Evolutionary conservation across 192 early-diverging fungal genomes (phyloP).

Genomic region (Podila clonocystis): DNA sequence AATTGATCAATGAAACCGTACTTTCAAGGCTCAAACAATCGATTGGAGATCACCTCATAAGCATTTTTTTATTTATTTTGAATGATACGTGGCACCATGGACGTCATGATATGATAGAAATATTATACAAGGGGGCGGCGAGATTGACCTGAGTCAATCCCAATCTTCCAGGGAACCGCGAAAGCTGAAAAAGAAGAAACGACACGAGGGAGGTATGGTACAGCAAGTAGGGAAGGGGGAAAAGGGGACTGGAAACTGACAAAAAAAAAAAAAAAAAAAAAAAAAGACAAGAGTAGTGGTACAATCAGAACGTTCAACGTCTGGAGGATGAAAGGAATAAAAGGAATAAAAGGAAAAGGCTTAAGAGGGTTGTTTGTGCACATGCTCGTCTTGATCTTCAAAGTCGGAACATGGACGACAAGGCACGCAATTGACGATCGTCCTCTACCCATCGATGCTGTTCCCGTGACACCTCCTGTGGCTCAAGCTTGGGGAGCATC

Average conservation of each 20-base stretch:
- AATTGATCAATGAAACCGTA: too few species aligned
- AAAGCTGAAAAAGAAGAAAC: background rate
- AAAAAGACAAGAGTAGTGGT: slow-evolving; percentile 11
- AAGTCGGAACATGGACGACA: slow-evolving; percentile 50
- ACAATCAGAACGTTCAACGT: slow-evolving; percentile 2
- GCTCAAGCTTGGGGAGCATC: slow-evolving; percentile 47
- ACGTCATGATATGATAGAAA: too few species aligned
- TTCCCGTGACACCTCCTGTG: slow-evolving; percentile 41
- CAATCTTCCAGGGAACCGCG: background rate
- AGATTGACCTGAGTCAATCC: background rate
- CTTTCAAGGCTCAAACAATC: too few species aligned
- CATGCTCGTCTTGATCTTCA: background rate
- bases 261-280: slow-evolving; percentile 14
- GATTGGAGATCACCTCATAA: too few species aligned
- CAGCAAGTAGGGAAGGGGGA: background rate
- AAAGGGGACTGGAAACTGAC: slow-evolving; percentile 9
- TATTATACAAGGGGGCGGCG: too few species aligned
- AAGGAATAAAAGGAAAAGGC: background rate
- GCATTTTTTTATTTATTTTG: too few species aligned
- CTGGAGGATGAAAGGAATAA: background rate
- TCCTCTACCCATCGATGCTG: slow-evolving; percentile 47
- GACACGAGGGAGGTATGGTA: slow-evolving; percentile 6
- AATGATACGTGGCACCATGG: too few species aligned
- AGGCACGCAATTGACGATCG: slow-evolving; percentile 48
- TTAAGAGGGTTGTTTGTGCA: background rate